Evolutionary conservation across 768 basidiomycete species (phyloP), one percentile per base, ranked within the genome.

Genomic region (Cubamyces sp.): DNA sequence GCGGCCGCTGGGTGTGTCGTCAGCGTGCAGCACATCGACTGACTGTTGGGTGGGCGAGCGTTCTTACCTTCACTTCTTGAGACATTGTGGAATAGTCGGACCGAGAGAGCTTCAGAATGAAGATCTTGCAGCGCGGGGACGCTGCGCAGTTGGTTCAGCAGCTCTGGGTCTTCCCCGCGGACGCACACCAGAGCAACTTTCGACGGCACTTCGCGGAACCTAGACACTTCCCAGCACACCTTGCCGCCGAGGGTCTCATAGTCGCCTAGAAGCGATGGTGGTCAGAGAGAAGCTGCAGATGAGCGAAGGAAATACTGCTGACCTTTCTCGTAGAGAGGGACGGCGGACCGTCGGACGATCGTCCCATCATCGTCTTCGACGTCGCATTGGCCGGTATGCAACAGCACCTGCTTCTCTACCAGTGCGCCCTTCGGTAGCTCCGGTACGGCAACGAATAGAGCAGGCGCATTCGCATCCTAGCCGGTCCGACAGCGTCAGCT

Each of bases 371-470:
- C 83, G 51, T 82, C 82, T 4, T 64, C 56, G 15, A 79, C 56
- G n/a, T 72, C 64, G 58, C 79, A 82, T 39, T 82, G 81, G 3
- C 90, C 88, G 0, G 87, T 91, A 67, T 92, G 90, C 12, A 86
- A 70, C 7, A 91, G 64, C 1, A 87, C 84, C 70, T 94, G 92
- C 67, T 91, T 92, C 71, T 94, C 92, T 12, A 92, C 69, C 37
- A 84, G 71, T 1, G 91, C 92, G 57, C 78, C 80, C 67, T 89
- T 91, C 0, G 92, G 92, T 8, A 94, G 76, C 40, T 82, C 79
- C 57, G 84, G 81, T 6, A 91, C 82, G 2, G 79, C 82, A 0
- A 87, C 68, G 68, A 89, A 90, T 7, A 94, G 73, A 0, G 82
- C 82, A 5, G 80, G 78, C 8, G 71, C 71, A 7, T 51, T 15